Evolutionary conservation across 768 basidiomycete species (phyloP).

Genomic region (Tylopilus intermedius): DNA sequence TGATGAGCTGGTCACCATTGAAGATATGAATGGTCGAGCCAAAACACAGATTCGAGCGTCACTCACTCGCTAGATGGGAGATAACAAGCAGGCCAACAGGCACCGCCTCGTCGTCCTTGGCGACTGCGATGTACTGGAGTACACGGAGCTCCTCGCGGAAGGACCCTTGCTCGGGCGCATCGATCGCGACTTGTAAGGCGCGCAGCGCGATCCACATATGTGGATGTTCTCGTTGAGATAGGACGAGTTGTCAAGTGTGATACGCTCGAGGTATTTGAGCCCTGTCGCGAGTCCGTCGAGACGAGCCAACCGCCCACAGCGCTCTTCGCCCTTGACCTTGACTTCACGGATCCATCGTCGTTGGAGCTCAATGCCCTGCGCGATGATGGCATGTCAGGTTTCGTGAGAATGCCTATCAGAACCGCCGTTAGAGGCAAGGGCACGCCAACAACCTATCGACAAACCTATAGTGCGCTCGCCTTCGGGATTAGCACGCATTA

Average conservation of each 20-base stretch:
- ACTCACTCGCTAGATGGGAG: too few relatives aligned
- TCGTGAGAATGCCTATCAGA: too few relatives aligned
- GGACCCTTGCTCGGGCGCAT: slow-evolving; percentile 63
- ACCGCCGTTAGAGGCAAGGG: too few relatives aligned
- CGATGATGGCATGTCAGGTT: too few relatives aligned
- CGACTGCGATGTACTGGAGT: slow-evolving; percentile 66
- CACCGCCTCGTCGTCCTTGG: slow-evolving; percentile 66
- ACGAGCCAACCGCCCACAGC: slow-evolving; percentile 90
- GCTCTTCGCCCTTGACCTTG: slow-evolving; percentile 94
- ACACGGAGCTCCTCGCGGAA: slow-evolving; percentile 89
- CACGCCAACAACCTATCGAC: too few relatives aligned
- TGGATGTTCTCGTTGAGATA: slow-evolving; percentile 93
- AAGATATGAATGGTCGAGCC: too few relatives aligned
- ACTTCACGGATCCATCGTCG: slow-evolving; percentile 95
- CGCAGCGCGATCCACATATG: slow-evolving; percentile 91
- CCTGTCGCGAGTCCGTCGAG: slow-evolving; percentile 89
- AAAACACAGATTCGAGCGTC: too few relatives aligned
- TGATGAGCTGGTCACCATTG: too few relatives aligned
- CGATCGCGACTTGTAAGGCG: slow-evolving; percentile 64
- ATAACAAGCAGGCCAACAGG: slow-evolving; percentile 63
- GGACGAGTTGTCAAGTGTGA: slow-evolving; percentile 85
- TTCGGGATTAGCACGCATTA: too few relatives aligned
- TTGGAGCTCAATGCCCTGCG: slow-evolving; percentile 96
- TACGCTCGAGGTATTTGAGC: slow-evolving; percentile 84
- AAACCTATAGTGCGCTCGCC: too few relatives aligned